Base-by-base conservation (phyloP, 129 eudicot genomes). In the Erigeron canadensis region DNA sequence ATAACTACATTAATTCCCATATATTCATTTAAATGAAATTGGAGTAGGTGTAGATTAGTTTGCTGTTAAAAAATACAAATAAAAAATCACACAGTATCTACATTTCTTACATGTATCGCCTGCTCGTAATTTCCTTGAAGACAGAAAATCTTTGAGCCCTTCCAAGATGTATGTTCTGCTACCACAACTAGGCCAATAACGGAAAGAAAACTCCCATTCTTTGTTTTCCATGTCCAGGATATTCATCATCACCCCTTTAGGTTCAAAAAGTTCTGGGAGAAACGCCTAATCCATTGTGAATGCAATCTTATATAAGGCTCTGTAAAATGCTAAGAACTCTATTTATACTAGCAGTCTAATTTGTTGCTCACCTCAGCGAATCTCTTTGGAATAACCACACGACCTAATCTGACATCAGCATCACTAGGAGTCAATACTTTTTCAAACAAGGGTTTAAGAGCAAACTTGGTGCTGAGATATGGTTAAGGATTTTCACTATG, bases 131-230 rank as follows among this genome's bases (percentile, higher is more conserved):
- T 76, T 80, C 78, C 75, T 72, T 56, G 82, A 46, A 55, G 69
- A 47, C 85, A 87, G 79, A 81, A 79, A 81, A 46, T 83, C 85
- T 81, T 84, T 81, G 70, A 84, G 75, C 42, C 95, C 89, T 78
- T 87, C 95, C 47, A 90, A 80, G 69, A 87, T 85, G 75, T 90
- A 87, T 54, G 81, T 83, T 82, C 73, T 79, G 76, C 85, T 81
- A 60, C 72, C 77, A 55, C 67, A 18, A 63, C 64, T 64, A 28
- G 79, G 85, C 95, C 95, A 85, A 81, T 69, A 83, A 15, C 88
- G 85, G 72, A 79, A 81, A 41, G 38, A 59, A 69, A 85, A 72
- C 58, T 60, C 80, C 96, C 89, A 90, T 62, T 74, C 85, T 67
- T 74, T 85, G 65, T 82, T 87, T 75, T 85, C 89, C 28, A 76